Evolutionary conservation across 768 basidiomycete genomes (phyloP).

Genomic region (Trametes cingulata): DNA sequence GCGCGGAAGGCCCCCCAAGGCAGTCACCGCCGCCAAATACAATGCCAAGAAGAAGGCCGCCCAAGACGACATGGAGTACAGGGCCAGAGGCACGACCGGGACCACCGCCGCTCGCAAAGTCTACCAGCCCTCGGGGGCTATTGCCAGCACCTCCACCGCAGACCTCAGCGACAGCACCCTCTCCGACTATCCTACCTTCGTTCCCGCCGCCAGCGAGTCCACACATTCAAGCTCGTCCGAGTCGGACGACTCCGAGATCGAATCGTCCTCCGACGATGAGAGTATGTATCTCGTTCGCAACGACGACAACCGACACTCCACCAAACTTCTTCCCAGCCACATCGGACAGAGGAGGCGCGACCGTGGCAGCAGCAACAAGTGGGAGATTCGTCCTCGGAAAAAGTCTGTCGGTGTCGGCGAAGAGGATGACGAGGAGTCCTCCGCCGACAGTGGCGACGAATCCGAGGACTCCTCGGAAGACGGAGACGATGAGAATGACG

Average conservation of each 20-base stretch:
- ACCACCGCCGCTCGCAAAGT: constrained; percentile 4
- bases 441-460: constrained; percentile 55
- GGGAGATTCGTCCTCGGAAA: constrained; percentile 72
- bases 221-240: constrained; percentile 31
- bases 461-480: constrained; percentile 45
- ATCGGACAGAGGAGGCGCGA: constrained; percentile 35
- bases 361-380: constrained; percentile 41
- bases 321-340: constrained; percentile 14
- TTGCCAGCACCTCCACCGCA: constrained; percentile 24
- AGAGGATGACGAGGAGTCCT: constrained; percentile 61
- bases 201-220: constrained; percentile 33
- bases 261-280: constrained; percentile 24
- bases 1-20: constrained; percentile 59
- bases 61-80: constrained; percentile 26
- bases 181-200: constrained; percentile 35
- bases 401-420: constrained; percentile 71
- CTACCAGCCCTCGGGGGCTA: constrained; percentile 11
- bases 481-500: constrained; percentile 54
- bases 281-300: constrained; percentile 8
- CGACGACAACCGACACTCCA: constrained; percentile 4
- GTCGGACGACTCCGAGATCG: constrained; percentile 29
- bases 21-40: constrained; percentile 40
- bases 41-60: constrained; percentile 19
- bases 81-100: constrained; percentile 39
- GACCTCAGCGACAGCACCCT: constrained; percentile 27